Conservation (phyloP, 352 stramenopile genomes). For the Phytopythium delawarense region DNA sequence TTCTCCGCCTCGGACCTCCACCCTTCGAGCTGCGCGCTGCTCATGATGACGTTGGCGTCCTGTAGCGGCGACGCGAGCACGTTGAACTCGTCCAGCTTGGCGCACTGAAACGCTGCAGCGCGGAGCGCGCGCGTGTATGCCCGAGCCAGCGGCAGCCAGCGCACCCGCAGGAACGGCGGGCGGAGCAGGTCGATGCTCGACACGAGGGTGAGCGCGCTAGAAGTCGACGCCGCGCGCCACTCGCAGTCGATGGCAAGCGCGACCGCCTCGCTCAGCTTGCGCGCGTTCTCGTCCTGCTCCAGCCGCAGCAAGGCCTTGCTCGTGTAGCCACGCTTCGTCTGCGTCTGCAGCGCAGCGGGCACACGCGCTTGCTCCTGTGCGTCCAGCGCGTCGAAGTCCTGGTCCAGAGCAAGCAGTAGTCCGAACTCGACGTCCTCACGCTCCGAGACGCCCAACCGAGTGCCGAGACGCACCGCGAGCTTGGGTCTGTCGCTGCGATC, state of each 20-base stretch:
- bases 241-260: conserved; percentile 37
- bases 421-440: conserved; percentile 65
- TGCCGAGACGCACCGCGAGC: conserved; percentile 46
- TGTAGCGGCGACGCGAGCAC: conserved; percentile 42
- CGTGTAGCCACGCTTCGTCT: conserved; percentile 31
- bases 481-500: conserved; percentile 16
- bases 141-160: conserved; percentile 40
- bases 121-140: conserved; percentile 46
- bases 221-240: conserved; percentile 29
- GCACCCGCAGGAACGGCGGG: conserved; percentile 45
- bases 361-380: conserved; percentile 14
- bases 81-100: conserved; percentile 68
- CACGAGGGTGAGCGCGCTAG: conserved; percentile 25
- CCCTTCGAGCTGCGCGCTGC: conserved; percentile 47
- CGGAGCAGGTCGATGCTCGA: conserved; percentile 46
- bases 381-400: conserved; percentile 34
- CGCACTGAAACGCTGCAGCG: conserved; percentile 35
- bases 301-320: conserved; percentile 23
- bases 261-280: conserved; percentile 4
- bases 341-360: conserved; percentile 2
- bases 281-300: conserved; percentile 20
- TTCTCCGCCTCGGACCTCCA: conserved; percentile 38
- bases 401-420: conserved; percentile 49
- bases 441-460: conserved; percentile 33
- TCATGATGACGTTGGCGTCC: conserved; percentile 33